Evolutionary conservation across 2,329 filamentous ascomycete species (phyloP).

Genomic region (Madurella fahalii): DNA sequence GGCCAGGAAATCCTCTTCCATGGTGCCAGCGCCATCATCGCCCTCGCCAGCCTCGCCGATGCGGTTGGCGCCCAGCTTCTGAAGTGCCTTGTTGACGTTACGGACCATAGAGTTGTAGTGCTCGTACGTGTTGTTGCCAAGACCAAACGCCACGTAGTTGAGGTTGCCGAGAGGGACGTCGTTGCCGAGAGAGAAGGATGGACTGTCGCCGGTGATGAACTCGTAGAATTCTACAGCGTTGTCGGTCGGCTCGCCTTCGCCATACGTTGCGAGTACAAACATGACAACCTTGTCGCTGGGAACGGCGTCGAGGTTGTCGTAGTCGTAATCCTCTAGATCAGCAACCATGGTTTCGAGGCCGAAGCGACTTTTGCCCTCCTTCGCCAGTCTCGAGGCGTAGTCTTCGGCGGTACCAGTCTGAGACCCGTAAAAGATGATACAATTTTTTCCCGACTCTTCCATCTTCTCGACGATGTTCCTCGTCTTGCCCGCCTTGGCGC

Average conservation of each 20-base stretch:
- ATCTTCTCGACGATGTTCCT: conserved; percentile 93
- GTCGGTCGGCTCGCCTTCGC: conserved; percentile 96
- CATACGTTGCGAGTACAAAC: conserved; percentile 95
- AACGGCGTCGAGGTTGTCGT: conserved; percentile 84
- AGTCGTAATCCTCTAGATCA: conserved; percentile 97
- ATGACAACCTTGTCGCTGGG: conserved; percentile 88
- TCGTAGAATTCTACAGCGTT: conserved; percentile 99
- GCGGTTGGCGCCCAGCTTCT: conserved; percentile 75
- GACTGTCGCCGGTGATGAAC: conserved; percentile 80
- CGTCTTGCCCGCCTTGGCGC: conserved; percentile 74
- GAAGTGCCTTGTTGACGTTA: conserved; percentile 76
- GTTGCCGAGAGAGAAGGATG: conserved; percentile 69
- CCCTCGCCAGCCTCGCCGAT: conserved; percentile 90
- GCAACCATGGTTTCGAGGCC: conserved; percentile 98
- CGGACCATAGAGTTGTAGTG: conserved; percentile 99
- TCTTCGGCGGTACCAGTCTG: conserved; percentile 98
- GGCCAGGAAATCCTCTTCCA: conserved; percentile 98
- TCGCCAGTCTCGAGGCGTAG: conserved; percentile 91
- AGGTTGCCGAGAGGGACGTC: conserved; percentile 76
- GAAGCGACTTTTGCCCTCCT: conserved; percentile 95
- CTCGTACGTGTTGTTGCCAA: conserved; percentile 99
- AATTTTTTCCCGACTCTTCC: conserved; percentile 94
- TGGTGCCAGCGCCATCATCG: conserved; percentile 95
- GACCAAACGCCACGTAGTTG: conserved; percentile 90
- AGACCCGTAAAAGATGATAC: conserved; percentile 96